Percentiles rank a stretch among this genome's conserved stretches.
These are phyloP conservation scores for Rhodosporidiobolus sp. DNA, from an alignment of 768 basidiomycete species.

Conservation along the genomic window DNA sequence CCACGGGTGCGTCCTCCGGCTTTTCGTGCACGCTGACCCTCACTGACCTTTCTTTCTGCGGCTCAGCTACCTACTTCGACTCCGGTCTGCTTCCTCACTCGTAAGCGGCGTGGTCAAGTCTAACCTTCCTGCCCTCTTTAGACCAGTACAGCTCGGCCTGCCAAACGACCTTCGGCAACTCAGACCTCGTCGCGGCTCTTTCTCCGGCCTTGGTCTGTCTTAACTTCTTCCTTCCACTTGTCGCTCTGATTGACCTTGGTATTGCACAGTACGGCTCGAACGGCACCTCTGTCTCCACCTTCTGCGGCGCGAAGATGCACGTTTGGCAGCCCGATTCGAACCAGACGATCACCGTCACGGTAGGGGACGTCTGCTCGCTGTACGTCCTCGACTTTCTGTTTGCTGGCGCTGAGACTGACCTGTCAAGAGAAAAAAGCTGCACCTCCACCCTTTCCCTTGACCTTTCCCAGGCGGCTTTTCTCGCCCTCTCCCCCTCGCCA, in stretches of 20 bases:
- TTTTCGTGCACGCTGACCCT: too few species aligned
- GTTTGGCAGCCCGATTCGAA: slow-evolving; percentile 13
- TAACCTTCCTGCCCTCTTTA: neutral
- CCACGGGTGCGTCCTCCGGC: too few species aligned
- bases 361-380: neutral
- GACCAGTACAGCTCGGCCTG: slow-evolving; percentile 3
- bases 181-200: neutral
- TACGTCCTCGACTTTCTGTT: neutral
- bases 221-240: neutral
- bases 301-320: neutral
- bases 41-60: too few species aligned
- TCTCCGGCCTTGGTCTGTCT: neutral
- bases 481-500: neutral
- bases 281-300: neutral
- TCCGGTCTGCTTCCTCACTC: too few species aligned
- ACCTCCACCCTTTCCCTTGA: neutral
- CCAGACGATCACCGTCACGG: neutral
- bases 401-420: neutral
- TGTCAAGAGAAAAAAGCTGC: neutral
- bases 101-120: too few species aligned
- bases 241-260: neutral
- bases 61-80: too few species aligned
- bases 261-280: slow-evolving; percentile 5
- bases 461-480: neutral
- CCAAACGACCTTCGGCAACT: neutral